phyloP scores from a whole-genome alignment of 768 basidiomycete species.

The Suillus subaureus region DNA sequence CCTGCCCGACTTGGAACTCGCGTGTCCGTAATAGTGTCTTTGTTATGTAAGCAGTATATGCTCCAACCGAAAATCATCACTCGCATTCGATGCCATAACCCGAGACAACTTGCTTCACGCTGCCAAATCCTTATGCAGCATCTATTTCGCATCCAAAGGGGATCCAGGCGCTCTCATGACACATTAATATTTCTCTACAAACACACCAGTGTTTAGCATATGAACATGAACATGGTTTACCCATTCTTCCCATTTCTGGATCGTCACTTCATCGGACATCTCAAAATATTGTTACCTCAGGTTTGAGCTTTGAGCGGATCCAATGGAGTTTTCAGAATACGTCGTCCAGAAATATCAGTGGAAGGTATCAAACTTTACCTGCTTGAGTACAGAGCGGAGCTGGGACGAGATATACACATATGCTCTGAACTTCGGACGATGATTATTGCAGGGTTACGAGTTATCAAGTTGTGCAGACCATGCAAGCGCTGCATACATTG shows the following conservation, averaged over 20 bases:
- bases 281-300: constrained; percentile 45
- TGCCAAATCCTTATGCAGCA: constrained; percentile 48
- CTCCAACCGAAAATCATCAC: neutral
- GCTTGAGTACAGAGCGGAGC: constrained; percentile 50
- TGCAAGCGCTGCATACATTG: constrained; percentile 63
- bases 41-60: neutral
- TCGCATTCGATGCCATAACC: constrained; percentile 23
- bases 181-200: constrained; percentile 45
- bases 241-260: constrained; percentile 57
- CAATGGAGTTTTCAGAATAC: constrained; percentile 56
- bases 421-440: constrained; percentile 63
- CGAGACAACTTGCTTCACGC: constrained; percentile 42
- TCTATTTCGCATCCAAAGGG: constrained; percentile 49
- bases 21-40: neutral
- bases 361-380: constrained; percentile 60
- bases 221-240: constrained; percentile 60
- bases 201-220: constrained; percentile 44
- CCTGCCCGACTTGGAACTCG: too few relatives aligned
- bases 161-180: constrained; percentile 43
- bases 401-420: constrained; percentile 68
- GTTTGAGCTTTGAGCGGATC: constrained; percentile 48
- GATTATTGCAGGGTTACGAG: constrained; percentile 48
- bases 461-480: constrained; percentile 64
- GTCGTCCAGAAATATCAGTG: constrained; percentile 52
- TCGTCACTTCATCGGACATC: constrained; percentile 46